Evolutionary conservation across 2,329 filamentous ascomycete species (phyloP), one percentile per base, ranked within the genome.

Genomic region (Pyricularia grisea): DNA sequence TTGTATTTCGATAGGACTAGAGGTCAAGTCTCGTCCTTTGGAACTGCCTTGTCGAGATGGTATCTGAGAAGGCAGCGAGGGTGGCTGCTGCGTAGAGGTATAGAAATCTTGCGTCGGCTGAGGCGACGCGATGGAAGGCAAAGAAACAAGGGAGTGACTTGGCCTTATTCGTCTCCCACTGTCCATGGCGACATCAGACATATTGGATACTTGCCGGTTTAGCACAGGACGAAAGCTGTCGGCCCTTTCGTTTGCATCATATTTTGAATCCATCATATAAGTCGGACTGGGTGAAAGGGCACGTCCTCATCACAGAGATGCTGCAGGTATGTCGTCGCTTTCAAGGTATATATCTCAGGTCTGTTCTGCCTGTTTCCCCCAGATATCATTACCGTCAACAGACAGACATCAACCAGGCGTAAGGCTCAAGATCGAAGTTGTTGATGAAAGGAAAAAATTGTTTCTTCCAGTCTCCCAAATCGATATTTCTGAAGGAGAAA

Each of bases 131-230:
- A 67, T 33, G 31, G 80, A 79, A 67, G 78, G 76, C n/a, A 82
- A 73, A 4, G 81, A 81, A 23, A 79, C 77, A 68, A 81, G 74
- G 17, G 81, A 80, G 67, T 78, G 78, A 25, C 77, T 78, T 17
- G 76, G 76, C 9, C 77, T 76, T 66, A 36, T 20, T 42, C 33
- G 31, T 42, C 71, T 73, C 66, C 65, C 28, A 27, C 73, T 75
- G 58, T 74, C 73, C 70, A 76, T 74, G 61, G 73, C 70, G 30
- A 78, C 72, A 61, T 78, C 77, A 20, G 75, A 74, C 7, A 78
- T 70, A 36, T 71, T 75, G 20, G 76, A 75, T 66, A 77, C 76
- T 20, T 75, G 73, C 64, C 70, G 60, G 70, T 65, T 31, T 31
- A 65, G 25, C 11, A 30, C 64, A 36, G 27, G 64, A 66, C 64